phyloP scores from a whole-genome alignment of 257 asterid genomes.

The Pogostemon cablin region DNA sequence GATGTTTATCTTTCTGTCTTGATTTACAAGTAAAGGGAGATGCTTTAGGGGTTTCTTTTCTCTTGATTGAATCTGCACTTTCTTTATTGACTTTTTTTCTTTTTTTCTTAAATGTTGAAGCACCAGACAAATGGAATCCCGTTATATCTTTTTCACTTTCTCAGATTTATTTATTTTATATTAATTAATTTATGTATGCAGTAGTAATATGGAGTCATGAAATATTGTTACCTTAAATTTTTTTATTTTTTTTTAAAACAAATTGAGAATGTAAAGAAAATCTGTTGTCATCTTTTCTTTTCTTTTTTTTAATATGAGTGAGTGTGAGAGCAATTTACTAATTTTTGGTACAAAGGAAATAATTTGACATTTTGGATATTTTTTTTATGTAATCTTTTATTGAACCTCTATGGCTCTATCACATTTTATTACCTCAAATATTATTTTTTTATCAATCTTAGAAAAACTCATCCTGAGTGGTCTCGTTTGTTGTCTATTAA shows the following conservation, averaged over 20 bases:
- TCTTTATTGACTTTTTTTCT: constrained; percentile 26
- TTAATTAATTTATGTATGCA: background rate
- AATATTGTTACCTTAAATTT: background rate
- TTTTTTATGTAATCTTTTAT: too few relatives aligned
- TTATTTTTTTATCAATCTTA: too few relatives aligned
- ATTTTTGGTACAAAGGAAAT: background rate
- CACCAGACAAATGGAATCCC: constrained; percentile 26
- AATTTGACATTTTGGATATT: background rate
- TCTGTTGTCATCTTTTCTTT: background rate
- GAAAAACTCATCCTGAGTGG: too few relatives aligned
- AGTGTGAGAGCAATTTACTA: background rate
- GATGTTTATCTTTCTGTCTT: constrained; percentile 15
- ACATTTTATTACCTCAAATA: too few relatives aligned
- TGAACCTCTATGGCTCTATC: too few relatives aligned
- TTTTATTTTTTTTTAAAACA: background rate
- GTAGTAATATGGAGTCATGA: background rate
- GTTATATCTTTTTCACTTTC: constrained; percentile 11
- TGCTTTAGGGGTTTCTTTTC: constrained; percentile 21
- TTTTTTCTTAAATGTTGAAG: constrained; percentile 17
- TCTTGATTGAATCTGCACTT: background rate
- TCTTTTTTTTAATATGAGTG: too few relatives aligned
- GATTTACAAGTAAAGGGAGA: constrained; percentile 35
- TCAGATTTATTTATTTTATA: background rate
- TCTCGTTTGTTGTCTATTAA: too few relatives aligned
- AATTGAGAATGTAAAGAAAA: background rate